These are phyloP conservation scores for Lentinus tigrinus DNA, from an alignment of 768 basidiomycete species.

Conservation along the genomic window DNA sequence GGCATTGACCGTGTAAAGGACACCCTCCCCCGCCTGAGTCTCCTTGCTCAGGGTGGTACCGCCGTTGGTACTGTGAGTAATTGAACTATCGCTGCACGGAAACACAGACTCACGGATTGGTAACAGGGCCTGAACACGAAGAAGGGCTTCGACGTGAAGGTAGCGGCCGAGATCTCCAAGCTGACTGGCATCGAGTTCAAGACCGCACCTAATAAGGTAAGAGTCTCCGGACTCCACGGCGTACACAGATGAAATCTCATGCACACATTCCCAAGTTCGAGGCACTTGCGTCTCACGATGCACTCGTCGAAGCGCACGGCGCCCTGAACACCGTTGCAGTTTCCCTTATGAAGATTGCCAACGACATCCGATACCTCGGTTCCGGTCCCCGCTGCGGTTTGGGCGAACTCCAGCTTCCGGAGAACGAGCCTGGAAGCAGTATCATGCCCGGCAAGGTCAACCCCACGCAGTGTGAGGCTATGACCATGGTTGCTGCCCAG, in stretches of 20 bases:
- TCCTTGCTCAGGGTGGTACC: constrained; percentile 96
- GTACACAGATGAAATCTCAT: neutral
- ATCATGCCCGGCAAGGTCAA: constrained; percentile 99
- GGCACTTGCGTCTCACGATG: constrained; percentile 96
- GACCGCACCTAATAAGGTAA: constrained; percentile 97
- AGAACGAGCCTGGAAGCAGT: constrained; percentile 98
- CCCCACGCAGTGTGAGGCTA: constrained; percentile 97
- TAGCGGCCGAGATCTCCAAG: constrained; percentile 89
- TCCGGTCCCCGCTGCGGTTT: constrained; percentile 98
- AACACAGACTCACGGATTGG: constrained; percentile 3
- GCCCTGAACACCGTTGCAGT: constrained; percentile 96
- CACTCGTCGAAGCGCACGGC: constrained; percentile 95
- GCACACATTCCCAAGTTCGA: constrained; percentile 73
- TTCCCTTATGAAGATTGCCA: constrained; percentile 98
- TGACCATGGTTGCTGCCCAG: constrained; percentile 98
- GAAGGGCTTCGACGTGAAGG: constrained; percentile 93
- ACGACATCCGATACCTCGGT: constrained; percentile 96
- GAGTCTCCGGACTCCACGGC: constrained; percentile 6
- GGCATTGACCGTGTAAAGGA: constrained; percentile 83
- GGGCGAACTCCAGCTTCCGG: constrained; percentile 90
- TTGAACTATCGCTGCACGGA: neutral
- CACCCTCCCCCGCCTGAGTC: constrained; percentile 80
- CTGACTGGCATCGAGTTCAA: constrained; percentile 88
- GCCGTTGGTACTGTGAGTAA: constrained; percentile 91
- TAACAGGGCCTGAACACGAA: constrained; percentile 91